These are phyloP conservation scores for Diaporthe capsici DNA, from an alignment of 2,329 filamentous ascomycete genomes.

Conservation along the genomic window DNA sequence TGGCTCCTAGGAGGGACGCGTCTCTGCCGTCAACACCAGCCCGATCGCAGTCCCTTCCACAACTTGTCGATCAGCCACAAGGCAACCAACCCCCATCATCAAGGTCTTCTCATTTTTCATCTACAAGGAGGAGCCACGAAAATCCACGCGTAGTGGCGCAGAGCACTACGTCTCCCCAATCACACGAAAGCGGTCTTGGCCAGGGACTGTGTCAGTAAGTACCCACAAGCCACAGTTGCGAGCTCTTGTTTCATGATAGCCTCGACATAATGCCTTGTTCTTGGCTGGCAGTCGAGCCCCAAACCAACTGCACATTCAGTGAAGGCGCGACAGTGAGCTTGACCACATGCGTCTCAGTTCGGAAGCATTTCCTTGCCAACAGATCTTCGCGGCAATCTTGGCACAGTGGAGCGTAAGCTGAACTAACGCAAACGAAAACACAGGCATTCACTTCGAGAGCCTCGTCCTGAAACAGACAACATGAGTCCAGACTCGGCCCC, in stretches of 20 bases:
- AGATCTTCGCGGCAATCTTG: background rate
- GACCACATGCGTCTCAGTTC: too few relatives aligned
- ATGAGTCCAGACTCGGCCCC: too few relatives aligned
- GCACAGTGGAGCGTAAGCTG: background rate
- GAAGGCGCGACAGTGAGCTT: background rate
- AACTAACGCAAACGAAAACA: background rate
- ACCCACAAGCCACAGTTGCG: background rate
- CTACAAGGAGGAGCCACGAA: background rate
- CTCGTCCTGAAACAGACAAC: too few relatives aligned
- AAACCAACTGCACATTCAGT: background rate
- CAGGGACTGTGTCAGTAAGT: background rate
- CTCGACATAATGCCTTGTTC: too few relatives aligned
- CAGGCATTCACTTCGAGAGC: background rate
- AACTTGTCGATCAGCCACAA: background rate
- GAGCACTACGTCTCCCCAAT: background rate
- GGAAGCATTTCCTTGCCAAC: background rate
- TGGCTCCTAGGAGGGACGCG: background rate
- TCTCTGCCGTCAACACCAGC: background rate
- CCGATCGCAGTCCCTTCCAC: background rate
- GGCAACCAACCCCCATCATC: background rate
- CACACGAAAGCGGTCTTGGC: background rate
- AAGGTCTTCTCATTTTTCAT: background rate
- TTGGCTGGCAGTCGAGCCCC: too few relatives aligned
- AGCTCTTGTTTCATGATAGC: background rate
- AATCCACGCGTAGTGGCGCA: background rate